Evolutionary conservation across 805 yeast species (phyloP).

Genomic region (Blastobotrys americana): DNA sequence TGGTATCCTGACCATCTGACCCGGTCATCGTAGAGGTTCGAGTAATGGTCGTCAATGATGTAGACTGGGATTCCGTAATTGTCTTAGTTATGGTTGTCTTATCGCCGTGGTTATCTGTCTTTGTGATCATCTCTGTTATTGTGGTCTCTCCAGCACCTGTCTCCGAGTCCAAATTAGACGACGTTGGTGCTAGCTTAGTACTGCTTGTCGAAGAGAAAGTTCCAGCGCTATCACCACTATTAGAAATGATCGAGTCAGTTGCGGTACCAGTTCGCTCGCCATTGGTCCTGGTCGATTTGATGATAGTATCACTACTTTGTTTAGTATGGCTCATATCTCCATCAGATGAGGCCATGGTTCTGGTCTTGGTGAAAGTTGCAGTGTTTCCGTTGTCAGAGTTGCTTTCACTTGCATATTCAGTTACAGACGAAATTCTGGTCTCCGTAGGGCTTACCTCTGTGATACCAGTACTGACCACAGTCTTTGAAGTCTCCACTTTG

Average conservation of each 20-base stretch:
- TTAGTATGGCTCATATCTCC: too few relatives aligned
- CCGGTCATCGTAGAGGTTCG: neutral
- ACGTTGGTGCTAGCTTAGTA: too few relatives aligned
- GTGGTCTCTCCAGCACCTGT: neutral
- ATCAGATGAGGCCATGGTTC: too few relatives aligned
- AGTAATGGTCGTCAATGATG: neutral
- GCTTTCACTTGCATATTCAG: too few relatives aligned
- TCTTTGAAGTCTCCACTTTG: neutral
- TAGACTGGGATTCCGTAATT: neutral
- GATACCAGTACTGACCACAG: neutral
- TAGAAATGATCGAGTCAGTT: neutral
- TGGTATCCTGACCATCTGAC: neutral
- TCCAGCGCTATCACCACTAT: too few relatives aligned
- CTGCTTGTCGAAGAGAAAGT: too few relatives aligned
- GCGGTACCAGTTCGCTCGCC: neutral
- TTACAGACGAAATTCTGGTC: conserved; percentile 5
- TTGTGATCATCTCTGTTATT: neutral
- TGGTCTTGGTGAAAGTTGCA: conserved; percentile 1
- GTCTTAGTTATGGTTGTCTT: neutral
- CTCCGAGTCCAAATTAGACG: too few relatives aligned
- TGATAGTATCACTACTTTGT: too few relatives aligned
- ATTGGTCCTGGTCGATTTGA: too few relatives aligned
- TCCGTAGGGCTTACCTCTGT: conserved; percentile 1
- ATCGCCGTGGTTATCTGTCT: neutral
- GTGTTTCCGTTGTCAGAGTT: conserved; percentile 2